Conservation (phyloP, 805 yeast species). For the Lipomyces yamadae region DNA sequence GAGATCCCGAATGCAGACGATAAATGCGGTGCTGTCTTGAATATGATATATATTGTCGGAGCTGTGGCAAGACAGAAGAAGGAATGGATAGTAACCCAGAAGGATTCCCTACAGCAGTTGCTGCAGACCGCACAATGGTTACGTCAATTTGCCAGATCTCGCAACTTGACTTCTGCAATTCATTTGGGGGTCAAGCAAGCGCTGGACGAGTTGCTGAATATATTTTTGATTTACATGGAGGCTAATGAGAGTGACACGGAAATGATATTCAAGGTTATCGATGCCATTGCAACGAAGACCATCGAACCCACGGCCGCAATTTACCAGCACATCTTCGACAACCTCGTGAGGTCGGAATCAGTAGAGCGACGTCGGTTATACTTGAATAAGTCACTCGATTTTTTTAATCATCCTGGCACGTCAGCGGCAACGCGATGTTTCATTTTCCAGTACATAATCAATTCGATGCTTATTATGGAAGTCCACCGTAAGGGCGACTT, state of each 20-base stretch:
- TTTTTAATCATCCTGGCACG: conserved; percentile 53
- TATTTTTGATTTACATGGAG: conserved; percentile 51
- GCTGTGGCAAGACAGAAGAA: conserved; percentile 55
- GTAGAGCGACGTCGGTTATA: conserved; percentile 54
- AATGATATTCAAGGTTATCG: conserved; percentile 50
- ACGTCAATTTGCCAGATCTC: conserved; percentile 52
- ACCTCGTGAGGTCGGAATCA: conserved; percentile 59
- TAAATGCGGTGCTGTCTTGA: conserved; percentile 63
- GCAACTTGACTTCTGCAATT: conserved; percentile 59
- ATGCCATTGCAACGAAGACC: conserved; percentile 53
- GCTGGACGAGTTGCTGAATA: conserved; percentile 60
- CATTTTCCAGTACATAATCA: conserved; percentile 64
- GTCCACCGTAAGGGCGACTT: conserved; percentile 55
- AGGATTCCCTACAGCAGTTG: conserved; percentile 43
- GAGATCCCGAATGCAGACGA: conserved; percentile 58
- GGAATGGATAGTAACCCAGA: conserved; percentile 65
- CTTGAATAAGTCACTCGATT: conserved; percentile 57
- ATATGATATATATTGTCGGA: conserved; percentile 66
- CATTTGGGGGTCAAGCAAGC: conserved; percentile 77
- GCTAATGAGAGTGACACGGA: conserved; percentile 47
- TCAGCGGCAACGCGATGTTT: conserved; percentile 63
- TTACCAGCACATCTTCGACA: conserved; percentile 61
- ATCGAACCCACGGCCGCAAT: conserved; percentile 55
- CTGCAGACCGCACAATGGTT: conserved; percentile 42
- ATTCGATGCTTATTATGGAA: conserved; percentile 68